Evolutionary conservation across 331 rosid species (phyloP).

Genomic region (Spiraea crenata): DNA sequence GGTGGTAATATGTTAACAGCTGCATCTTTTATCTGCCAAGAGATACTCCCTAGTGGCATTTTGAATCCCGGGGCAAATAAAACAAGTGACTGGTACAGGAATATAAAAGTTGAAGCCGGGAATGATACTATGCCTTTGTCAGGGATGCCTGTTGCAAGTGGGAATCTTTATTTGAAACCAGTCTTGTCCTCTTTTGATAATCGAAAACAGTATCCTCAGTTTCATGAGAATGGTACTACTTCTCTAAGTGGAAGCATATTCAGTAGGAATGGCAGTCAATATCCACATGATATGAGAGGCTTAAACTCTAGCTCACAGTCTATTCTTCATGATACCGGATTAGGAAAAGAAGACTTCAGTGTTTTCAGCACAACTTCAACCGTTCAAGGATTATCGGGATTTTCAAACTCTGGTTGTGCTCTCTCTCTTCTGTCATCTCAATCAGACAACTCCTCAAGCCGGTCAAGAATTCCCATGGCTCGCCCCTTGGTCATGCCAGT

Average conservation of each 20-base stretch:
- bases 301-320: conserved; percentile 41
- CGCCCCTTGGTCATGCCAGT: conserved; percentile 41
- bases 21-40: conserved; percentile 65
- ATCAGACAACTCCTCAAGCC: conserved; percentile 60
- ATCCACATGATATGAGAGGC: conserved; percentile 38
- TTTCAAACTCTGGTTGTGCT: conserved; percentile 70
- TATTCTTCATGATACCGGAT: conserved; percentile 34
- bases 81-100: conserved; percentile 41
- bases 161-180: conserved; percentile 44
- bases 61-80: conserved; percentile 46
- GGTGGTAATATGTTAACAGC: conserved; percentile 46
- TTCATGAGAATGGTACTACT: conserved; percentile 43
- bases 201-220: conserved; percentile 45
- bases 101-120: conserved; percentile 47
- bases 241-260: conserved; percentile 44
- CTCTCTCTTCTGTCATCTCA: conserved; percentile 99
- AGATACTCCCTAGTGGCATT: conserved; percentile 48
- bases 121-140: conserved; percentile 35
- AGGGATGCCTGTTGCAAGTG: conserved; percentile 37
- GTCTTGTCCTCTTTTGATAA: conserved; percentile 32
- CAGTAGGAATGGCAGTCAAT: conserved; percentile 35
- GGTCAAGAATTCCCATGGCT: conserved; percentile 51
- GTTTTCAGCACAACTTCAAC: conserved; percentile 50
- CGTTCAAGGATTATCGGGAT: conserved; percentile 53
- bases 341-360: conserved; percentile 58